Base-by-base conservation (phyloP, 1,139 yeast species). In the Yamadazyma sp. region DNA sequence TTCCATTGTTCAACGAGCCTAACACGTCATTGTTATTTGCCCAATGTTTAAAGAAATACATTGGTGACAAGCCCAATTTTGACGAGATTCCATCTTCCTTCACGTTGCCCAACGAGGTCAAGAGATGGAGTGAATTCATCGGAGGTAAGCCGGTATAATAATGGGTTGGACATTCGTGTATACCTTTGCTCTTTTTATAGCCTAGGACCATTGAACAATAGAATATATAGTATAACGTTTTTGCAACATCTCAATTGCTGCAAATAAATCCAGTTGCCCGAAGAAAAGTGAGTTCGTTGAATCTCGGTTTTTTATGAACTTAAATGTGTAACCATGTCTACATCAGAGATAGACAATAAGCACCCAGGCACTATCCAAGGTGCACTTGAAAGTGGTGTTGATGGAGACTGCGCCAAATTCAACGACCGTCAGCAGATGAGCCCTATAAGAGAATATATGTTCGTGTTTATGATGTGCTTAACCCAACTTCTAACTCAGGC, bases 1-100 rank as follows among this genome's bases (percentile, higher is more conserved):
- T 92, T 55, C 97, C 98, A 34, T 74, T 92, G 61, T 90, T 92
- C 72, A 92, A 92, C 59, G 98, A 92, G 68, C 96, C 97, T 49
- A 82, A 88, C 61, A 92, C 98, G 23, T 84, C 97, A 3, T 63
- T 82, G 53, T 71, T 94, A 52, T 92, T 94, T 64, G 90, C 97
- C 17, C 72, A 82, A 58, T 87, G 96, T 48, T 76, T 92, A 67
- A 78, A 78, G 52, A 79, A 70, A 40, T 88, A 88, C 61, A 76
- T 92, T 34, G 81, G 80, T 26, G 63, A 67, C 37, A 82, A 83
- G 62, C 57, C 59, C 32, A 58, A 62, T 29, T 73, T 71, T 40
- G 72, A 64, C 38, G 60, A 54, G 23, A 47, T 67, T 17, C 76
- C 77, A 6, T 53, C 53, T n/a, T 61, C 67, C 29, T 78, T 82